These are phyloP conservation scores for Podosphaera xanthii DNA, from an alignment of 2,329 filamentous ascomycete species.

Conservation along the genomic window DNA sequence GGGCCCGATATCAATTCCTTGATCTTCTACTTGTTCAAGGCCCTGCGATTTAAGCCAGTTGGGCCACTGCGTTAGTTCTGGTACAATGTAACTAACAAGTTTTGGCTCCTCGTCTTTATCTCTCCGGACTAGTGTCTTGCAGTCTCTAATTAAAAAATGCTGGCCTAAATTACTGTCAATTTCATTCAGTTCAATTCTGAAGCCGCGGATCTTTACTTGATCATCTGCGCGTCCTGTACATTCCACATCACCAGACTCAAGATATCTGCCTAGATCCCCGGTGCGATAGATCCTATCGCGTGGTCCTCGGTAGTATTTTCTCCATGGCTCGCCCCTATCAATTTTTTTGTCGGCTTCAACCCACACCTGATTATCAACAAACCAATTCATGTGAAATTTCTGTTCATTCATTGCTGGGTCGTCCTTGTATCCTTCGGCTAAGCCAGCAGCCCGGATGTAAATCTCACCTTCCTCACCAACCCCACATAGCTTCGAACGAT, in stretches of 20 bases:
- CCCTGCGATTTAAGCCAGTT: conserved; percentile 40
- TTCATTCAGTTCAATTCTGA: conserved; percentile 83
- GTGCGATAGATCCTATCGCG: conserved; percentile 71
- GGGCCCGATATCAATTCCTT: conserved; percentile 8
- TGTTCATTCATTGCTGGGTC: conserved; percentile 13
- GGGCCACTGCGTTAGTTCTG: conserved; percentile 53
- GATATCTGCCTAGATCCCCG: conserved; percentile 65
- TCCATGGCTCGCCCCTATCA: conserved; percentile 54
- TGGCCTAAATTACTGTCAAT: conserved; percentile 68
- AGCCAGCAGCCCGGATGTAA: conserved; percentile 56
- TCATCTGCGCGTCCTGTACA: conserved; percentile 63
- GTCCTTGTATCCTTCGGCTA: conserved; percentile 55
- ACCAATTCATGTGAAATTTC: conserved; percentile 17
- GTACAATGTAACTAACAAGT: conserved; percentile 76
- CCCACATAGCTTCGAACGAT: conserved; percentile 43
- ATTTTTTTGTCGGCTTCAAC: conserved; percentile 26
- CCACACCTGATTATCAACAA: conserved; percentile 17
- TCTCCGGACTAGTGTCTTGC: conserved; percentile 63
- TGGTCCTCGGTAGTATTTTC: conserved; percentile 55
- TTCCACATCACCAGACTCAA: conserved; percentile 44
- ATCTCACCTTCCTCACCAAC: conserved; percentile 72
- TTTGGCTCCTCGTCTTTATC: conserved; percentile 69
- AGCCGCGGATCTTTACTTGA: conserved; percentile 90
- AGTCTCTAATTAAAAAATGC: conserved; percentile 57
- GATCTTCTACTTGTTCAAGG: conserved; percentile 21